Conservation (phyloP, 495 filamentous ascomycete genomes). For the Opeltia flavorubescens region DNA sequence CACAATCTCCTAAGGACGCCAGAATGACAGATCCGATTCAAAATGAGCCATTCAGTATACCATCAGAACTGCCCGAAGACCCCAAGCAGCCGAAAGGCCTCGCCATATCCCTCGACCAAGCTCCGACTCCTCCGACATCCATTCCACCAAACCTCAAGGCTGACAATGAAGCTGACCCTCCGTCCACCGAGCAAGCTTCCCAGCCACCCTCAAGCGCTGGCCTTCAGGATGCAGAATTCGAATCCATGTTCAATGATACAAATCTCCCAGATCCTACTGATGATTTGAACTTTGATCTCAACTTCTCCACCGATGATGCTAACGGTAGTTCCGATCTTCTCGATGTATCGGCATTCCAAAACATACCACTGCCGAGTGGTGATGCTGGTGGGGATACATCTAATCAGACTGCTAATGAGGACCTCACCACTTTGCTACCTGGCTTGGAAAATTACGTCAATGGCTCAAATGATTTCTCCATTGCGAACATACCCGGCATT, state of each 20-base stretch:
- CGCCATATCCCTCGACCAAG: not conserved
- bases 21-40: not conserved
- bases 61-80: not conserved
- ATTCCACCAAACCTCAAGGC: not conserved
- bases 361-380: conserved; percentile 4
- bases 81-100: not conserved
- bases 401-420: conserved; percentile 13
- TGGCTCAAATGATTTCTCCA: conserved; percentile 28
- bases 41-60: not conserved
- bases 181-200: too few species aligned
- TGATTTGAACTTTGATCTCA: conserved; percentile 32
- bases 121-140: not conserved
- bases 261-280: conserved; percentile 20
- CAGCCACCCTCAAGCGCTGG: too few species aligned
- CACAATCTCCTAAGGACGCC: not conserved
- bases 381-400: conserved; percentile 12
- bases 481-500: conserved; percentile 7
- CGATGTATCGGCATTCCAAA: conserved; percentile 23
- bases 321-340: conserved; percentile 31
- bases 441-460: conserved; percentile 21
- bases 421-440: conserved; percentile 17
- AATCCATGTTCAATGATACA: conserved; percentile 18
- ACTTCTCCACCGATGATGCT: conserved; percentile 31
- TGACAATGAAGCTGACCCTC: too few species aligned
- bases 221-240: conserved; percentile 8